A percentile compares a stretch with the other conserved stretches of the same genome.
These are phyloP conservation scores for Hysterangium stoloniferum DNA, from an alignment of 768 basidiomycete species.

Conservation along the genomic window DNA sequence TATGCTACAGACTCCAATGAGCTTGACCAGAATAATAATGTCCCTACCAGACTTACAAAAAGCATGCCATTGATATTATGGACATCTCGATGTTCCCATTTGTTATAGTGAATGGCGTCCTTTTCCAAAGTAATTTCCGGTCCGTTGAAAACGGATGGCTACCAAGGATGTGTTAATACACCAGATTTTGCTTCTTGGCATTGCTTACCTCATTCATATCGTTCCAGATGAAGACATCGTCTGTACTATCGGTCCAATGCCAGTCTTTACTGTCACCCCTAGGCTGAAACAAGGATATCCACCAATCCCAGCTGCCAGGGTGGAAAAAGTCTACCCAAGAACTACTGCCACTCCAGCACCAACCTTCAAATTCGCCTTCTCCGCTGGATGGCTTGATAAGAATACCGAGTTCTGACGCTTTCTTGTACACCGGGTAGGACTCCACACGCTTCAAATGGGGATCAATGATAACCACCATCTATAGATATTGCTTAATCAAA, in stretches of 20 bases:
- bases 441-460: constrained; percentile 86
- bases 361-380: constrained; percentile 86
- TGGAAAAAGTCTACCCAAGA: constrained; percentile 99
- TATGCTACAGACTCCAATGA: constrained; percentile 46
- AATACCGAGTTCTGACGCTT: constrained; percentile 73
- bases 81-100: constrained; percentile 97
- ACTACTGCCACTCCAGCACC: constrained; percentile 97
- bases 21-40: background rate
- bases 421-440: constrained; percentile 75
- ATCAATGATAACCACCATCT: constrained; percentile 98
- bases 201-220: constrained; percentile 93
- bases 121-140: constrained; percentile 86
- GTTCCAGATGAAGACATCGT: constrained; percentile 91
- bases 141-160: constrained; percentile 98
- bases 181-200: background rate
- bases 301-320: constrained; percentile 83
- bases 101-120: constrained; percentile 77
- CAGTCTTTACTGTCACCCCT: constrained; percentile 45
- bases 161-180: constrained; percentile 2
- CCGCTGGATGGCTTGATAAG: constrained; percentile 79
- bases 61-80: constrained; percentile 99
- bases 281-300: constrained; percentile 76
- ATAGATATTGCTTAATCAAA: constrained; percentile 12
- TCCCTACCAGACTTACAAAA: constrained; percentile 49
- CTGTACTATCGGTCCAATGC: constrained; percentile 75